Conservation (phyloP, 2,329 filamentous ascomycete genomes). For the Beauveria varroae region DNA sequence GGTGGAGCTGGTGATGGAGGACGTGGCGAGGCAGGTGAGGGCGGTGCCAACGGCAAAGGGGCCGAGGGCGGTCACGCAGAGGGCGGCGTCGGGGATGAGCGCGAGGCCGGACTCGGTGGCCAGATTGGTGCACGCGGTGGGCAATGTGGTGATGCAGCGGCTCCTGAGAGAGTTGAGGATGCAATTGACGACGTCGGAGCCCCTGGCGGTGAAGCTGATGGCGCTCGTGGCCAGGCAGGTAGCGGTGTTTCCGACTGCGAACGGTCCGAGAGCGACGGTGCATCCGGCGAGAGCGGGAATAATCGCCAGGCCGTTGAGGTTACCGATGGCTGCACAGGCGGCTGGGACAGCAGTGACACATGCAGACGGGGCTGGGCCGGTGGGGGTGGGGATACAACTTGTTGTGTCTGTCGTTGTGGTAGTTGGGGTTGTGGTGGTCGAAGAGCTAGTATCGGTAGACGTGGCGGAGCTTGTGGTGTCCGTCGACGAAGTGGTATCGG, state of each 20-base stretch:
- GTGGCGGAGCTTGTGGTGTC: not conserved
- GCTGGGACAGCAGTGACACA: not conserved
- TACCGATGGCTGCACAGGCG: not conserved
- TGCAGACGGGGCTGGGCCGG: not conserved
- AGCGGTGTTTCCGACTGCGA: not conserved
- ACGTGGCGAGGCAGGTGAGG: conserved; percentile 4
- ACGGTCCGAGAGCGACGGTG: not conserved
- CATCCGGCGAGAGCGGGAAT: not conserved
- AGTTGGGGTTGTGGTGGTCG: not conserved
- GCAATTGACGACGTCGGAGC: not conserved
- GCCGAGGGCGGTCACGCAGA: conserved; percentile 10
- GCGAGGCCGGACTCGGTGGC: not conserved
- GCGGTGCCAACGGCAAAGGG: conserved; percentile 10
- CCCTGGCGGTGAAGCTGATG: not conserved
- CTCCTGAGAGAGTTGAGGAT: not conserved
- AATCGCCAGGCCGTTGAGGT: not conserved
- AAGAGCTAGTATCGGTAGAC: no score
- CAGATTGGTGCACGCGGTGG: not conserved
- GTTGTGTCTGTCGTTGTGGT: not conserved
- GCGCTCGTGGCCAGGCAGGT: not conserved
- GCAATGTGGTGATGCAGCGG: conserved; percentile 9
- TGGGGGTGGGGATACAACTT: not conserved
- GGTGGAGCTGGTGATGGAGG: not conserved
- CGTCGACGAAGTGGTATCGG: not conserved
- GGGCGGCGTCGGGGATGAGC: not conserved